Conservation (phyloP, 306 rosid genomes). For the Quercus engelmannii region DNA sequence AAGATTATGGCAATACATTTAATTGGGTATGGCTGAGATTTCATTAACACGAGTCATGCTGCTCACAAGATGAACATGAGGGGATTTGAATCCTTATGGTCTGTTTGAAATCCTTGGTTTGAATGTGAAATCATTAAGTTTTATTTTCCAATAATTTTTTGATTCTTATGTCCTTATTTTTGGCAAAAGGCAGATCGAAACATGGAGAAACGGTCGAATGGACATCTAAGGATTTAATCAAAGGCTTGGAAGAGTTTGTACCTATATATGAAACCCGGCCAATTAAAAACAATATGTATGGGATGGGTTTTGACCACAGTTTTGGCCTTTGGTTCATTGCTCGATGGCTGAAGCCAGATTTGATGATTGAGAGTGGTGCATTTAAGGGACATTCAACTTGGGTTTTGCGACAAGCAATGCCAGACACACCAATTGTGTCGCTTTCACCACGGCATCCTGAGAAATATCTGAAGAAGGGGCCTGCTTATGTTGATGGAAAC, state of each 20-base stretch:
- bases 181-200: conserved; percentile 99
- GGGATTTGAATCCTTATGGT: background rate
- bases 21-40: background rate
- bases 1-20: background rate
- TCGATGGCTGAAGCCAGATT: conserved; percentile 83
- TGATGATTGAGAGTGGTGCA: conserved; percentile 98
- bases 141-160: conserved; percentile 22
- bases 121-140: conserved; percentile 15
- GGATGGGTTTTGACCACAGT: conserved; percentile 99
- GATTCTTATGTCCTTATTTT: conserved; percentile 69
- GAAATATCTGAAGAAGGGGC: conserved; percentile 88
- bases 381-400: conserved; percentile 99
- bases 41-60: background rate
- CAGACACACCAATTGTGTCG: conserved; percentile 66
- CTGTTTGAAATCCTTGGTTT: conserved; percentile 19
- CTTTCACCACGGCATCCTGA: conserved; percentile 95
- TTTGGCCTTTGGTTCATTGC: conserved; percentile 98
- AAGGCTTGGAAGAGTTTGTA: conserved; percentile 83
- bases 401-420: conserved; percentile 98
- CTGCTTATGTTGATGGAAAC: conserved; percentile 93
- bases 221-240: conserved; percentile 88
- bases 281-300: conserved; percentile 76
- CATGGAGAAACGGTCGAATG: conserved; percentile 91
- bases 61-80: background rate
- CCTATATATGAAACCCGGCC: conserved; percentile 92